phyloP scores from a whole-genome alignment of 148 eudicot genomes.

The Vaccinium macrocarpon region DNA sequence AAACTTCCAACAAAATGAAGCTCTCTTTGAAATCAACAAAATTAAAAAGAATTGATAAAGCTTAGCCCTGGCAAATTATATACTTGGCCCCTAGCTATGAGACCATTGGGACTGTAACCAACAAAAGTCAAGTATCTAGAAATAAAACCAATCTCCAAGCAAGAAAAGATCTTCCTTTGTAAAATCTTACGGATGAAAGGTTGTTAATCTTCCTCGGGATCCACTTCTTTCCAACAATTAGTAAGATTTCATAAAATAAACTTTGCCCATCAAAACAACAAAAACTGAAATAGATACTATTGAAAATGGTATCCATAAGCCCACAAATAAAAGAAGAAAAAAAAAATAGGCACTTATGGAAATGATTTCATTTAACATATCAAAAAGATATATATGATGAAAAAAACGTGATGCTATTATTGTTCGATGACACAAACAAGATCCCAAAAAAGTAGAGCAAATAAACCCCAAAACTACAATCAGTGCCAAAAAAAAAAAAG shows the following conservation, averaged over 20 bases:
- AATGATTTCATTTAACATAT: neutral
- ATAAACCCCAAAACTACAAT: neutral
- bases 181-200: neutral
- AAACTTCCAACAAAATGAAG: neutral
- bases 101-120: neutral
- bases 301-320: neutral
- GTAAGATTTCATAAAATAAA: neutral
- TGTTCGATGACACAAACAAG: neutral
- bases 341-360: neutral
- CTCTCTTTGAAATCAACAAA: neutral
- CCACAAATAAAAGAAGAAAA: neutral
- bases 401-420: neutral
- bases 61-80: neutral
- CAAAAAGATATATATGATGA: neutral
- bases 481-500: neutral
- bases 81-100: neutral
- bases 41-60: neutral
- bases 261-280: neutral
- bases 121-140: neutral
- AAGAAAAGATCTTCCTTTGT: neutral
- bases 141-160: neutral
- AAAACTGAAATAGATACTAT: neutral
- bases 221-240: neutral
- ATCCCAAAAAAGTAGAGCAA: slow-evolving; percentile 1
- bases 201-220: neutral